A percentile compares a stretch with the other conserved stretches of the same genome.
phyloP scores from a whole-genome alignment of 176 grass and related monocot genomes.

The Cenchrus americanus region DNA sequence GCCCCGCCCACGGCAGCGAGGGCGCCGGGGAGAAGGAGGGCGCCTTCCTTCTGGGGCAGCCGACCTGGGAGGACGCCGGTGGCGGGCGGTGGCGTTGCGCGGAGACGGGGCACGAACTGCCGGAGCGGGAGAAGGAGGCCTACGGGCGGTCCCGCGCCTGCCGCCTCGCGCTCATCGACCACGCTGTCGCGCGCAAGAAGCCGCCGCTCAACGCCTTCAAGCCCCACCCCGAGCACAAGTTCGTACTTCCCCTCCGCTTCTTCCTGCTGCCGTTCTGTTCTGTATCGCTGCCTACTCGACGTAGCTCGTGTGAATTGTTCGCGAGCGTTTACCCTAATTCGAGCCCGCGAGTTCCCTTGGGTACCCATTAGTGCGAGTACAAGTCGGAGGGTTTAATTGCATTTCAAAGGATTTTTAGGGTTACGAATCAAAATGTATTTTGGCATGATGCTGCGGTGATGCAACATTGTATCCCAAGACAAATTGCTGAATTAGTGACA shows the following conservation, averaged over 20 bases:
- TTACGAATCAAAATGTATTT: constrained; percentile 3
- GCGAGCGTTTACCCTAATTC: not conserved
- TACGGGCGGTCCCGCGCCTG: constrained; percentile 75
- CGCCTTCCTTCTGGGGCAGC: constrained; percentile 72
- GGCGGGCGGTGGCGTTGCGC: constrained; percentile 70
- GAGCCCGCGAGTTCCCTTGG: not conserved
- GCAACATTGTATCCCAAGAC: not conserved
- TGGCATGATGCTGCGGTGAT: not conserved
- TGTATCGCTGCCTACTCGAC: not conserved
- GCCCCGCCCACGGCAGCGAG: constrained; percentile 27
- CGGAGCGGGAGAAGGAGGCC: constrained; percentile 71
- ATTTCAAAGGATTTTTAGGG: not conserved
- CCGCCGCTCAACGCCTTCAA: constrained; percentile 83
- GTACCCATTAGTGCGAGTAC: not conserved
- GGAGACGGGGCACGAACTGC: constrained; percentile 89
- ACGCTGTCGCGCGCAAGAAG: constrained; percentile 64
- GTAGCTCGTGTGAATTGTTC: not conserved
- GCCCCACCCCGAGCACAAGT: constrained; percentile 80
- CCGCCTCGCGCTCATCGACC: constrained; percentile 81
- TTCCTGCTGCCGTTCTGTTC: not conserved
- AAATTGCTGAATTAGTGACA: not conserved
- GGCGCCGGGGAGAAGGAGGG: constrained; percentile 69
- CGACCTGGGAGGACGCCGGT: constrained; percentile 73
- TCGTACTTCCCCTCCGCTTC: constrained; percentile 8
- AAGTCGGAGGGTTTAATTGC: not conserved